Conservation (phyloP, 1,284 basidiomycete species). For the Coniferiporia sulphurascens region DNA sequence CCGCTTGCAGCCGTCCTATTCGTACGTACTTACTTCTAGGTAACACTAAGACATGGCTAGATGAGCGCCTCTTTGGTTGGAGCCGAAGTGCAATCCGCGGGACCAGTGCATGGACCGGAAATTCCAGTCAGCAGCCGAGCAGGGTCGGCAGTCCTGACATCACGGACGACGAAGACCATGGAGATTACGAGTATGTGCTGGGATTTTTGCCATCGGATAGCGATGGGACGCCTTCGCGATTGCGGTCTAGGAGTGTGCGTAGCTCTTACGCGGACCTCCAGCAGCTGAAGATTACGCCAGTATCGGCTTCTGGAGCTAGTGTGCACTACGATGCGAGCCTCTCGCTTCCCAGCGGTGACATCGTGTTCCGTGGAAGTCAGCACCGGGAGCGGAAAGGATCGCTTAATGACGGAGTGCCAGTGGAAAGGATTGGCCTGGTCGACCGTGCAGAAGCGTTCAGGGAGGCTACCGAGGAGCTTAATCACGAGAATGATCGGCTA, state of each 20-base stretch:
- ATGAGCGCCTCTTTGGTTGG: constrained; percentile 93
- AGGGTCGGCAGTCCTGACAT: constrained; percentile 61
- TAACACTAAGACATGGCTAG: constrained; percentile 70
- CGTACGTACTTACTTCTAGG: not conserved
- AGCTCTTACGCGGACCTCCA: constrained; percentile 78
- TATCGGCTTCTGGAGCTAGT: constrained; percentile 17
- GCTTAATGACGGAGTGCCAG: constrained; percentile 57
- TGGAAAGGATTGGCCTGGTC: constrained; percentile 55
- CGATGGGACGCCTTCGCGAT: constrained; percentile 28
- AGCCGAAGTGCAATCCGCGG: constrained; percentile 65
- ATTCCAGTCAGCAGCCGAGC: constrained; percentile 52
- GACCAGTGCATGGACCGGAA: constrained; percentile 73
- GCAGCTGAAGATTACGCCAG: constrained; percentile 43
- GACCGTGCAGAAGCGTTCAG: constrained; percentile 46
- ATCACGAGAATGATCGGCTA: constrained; percentile 43
- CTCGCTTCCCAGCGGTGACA: constrained; percentile 31
- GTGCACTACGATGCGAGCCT: constrained; percentile 17
- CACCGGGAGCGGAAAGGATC: constrained; percentile 55
- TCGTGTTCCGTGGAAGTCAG: constrained; percentile 36
- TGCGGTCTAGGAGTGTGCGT: constrained; percentile 57
- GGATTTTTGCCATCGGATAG: constrained; percentile 53
- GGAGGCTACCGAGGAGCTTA: constrained; percentile 59
- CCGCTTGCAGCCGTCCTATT: not conserved
- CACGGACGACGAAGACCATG: constrained; percentile 73
- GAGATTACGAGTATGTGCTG: constrained; percentile 77